Percentiles rank a stretch among this genome's conserved stretches.
Evolutionary conservation across 345 rosid species (phyloP).

Genomic region (Populus alba): DNA sequence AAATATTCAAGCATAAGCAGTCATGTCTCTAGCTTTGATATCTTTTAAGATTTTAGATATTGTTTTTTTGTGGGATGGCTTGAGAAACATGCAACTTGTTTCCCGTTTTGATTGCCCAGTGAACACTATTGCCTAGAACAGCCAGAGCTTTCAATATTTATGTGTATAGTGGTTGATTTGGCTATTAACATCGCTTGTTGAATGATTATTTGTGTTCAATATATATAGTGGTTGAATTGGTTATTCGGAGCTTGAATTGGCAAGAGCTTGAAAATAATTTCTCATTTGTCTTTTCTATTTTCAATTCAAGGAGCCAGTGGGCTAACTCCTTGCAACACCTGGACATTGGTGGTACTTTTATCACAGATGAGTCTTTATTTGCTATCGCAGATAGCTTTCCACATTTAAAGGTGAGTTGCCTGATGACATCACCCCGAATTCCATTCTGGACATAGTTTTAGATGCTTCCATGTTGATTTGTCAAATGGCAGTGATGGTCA

Average conservation of each 20-base stretch:
- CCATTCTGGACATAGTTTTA: neutral
- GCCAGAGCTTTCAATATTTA: neutral
- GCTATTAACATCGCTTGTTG: neutral
- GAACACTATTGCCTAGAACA: neutral
- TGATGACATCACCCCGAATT: neutral
- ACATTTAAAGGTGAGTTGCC: constrained; percentile 51
- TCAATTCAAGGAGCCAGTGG: constrained; percentile 81
- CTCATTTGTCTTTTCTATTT: constrained; percentile 14
- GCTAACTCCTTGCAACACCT: constrained; percentile 71
- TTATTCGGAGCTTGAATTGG: neutral
- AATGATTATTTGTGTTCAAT: neutral
- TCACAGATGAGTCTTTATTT: constrained; percentile 73
- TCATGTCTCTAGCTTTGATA: neutral
- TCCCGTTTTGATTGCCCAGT: neutral
- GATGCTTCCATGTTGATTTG: neutral
- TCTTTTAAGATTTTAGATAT: neutral
- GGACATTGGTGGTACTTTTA: constrained; percentile 85
- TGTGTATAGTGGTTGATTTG: neutral
- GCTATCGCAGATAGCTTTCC: constrained; percentile 80
- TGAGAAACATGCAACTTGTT: neutral
- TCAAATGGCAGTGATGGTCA: neutral
- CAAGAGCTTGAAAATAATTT: neutral
- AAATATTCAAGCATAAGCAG: neutral
- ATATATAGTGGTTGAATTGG: neutral
- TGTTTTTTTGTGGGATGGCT: neutral